Base-by-base conservation (phyloP, 169 alveolate genomes). In the Plasmodium adleri region DNA sequence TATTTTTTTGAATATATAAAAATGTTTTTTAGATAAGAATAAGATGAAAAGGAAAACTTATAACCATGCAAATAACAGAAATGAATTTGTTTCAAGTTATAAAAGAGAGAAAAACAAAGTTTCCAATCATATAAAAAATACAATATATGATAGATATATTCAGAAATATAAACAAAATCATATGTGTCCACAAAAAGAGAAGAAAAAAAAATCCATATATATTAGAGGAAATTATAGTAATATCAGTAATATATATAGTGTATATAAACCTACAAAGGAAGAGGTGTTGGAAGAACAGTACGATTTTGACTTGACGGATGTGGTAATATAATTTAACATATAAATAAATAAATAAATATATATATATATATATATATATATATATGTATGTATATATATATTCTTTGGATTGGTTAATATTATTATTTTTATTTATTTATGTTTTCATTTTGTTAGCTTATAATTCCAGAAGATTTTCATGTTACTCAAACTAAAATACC, bases 211-310 rank as follows among this genome's bases (percentile, higher is more conserved):
- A 83, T 83, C 91, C 20, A 83, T 70, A 20, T 83, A 83, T 63
- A 70, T 83, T 68, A 83, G 71, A 70, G 71, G 63, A 13, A 71
- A 83, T 70, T 83, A 83, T 12, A 83, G 91, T 59, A 83, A 83
- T 24, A 83, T 83, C 66, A 83, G 91, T 52, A 83, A 83, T 64
- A 83, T 83, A n/a, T 83, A 83, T 62, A 83, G 85, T 49, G 85
- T 83, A 20, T 49, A 56, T 22, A 68, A 72, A 39, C 83, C 85
- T 22, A 17, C 63, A 59, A 72, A 49, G 54, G 73, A 68, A 26
- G 91, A 83, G 13, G 49, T 22, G 26, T 15, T 71, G 17, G 64
- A 43, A 24, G 66, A 71, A 20, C 75, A 83, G 43, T 83, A 68
- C 26, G 63, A 83, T 24, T 83, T 83, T 43, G 71, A 83, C 54